These are phyloP conservation scores for Candida schatavii DNA, from an alignment of 805 yeast species.

Conservation along the genomic window DNA sequence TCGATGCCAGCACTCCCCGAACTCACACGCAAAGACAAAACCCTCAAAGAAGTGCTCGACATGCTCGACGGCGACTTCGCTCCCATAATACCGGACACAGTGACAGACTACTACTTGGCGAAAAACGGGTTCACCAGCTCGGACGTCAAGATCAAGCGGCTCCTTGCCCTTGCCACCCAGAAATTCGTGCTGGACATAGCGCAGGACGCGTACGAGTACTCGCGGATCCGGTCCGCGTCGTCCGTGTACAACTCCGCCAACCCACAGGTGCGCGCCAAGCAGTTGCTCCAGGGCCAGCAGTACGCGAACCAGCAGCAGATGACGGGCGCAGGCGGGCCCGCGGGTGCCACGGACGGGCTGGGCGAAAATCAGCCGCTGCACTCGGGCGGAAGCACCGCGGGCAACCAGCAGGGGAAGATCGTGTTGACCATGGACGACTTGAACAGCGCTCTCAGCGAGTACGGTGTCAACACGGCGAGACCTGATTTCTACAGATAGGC, in stretches of 20 bases:
- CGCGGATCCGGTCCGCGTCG: slow-evolving; percentile 84
- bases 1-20: slow-evolving; percentile 62
- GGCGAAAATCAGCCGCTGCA: slow-evolving; percentile 37
- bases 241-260: slow-evolving; percentile 83
- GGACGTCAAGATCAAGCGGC: slow-evolving; percentile 69
- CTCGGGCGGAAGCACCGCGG: slow-evolving; percentile 38
- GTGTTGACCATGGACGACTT: slow-evolving; percentile 91
- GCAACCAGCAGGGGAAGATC: slow-evolving; percentile 66
- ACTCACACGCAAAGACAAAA: slow-evolving; percentile 72
- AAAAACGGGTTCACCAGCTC: slow-evolving; percentile 82
- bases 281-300: slow-evolving; percentile 65
- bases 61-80: slow-evolving; percentile 88
- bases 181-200: slow-evolving; percentile 93
- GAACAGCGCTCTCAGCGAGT: slow-evolving; percentile 88
- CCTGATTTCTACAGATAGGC: slow-evolving; percentile 87
- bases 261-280: slow-evolving; percentile 83
- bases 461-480: slow-evolving; percentile 83
- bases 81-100: slow-evolving; percentile 95
- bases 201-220: slow-evolving; percentile 93
- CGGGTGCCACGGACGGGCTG: slow-evolving; percentile 24
- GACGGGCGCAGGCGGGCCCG: slow-evolving; percentile 29
- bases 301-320: slow-evolving; percentile 38
- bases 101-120: slow-evolving; percentile 85
- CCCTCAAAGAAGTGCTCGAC: slow-evolving; percentile 77
- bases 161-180: slow-evolving; percentile 92